These are phyloP conservation scores for Nicotiana obtusifolia DNA, from an alignment of 257 asterid genomes.

Conservation along the genomic window DNA sequence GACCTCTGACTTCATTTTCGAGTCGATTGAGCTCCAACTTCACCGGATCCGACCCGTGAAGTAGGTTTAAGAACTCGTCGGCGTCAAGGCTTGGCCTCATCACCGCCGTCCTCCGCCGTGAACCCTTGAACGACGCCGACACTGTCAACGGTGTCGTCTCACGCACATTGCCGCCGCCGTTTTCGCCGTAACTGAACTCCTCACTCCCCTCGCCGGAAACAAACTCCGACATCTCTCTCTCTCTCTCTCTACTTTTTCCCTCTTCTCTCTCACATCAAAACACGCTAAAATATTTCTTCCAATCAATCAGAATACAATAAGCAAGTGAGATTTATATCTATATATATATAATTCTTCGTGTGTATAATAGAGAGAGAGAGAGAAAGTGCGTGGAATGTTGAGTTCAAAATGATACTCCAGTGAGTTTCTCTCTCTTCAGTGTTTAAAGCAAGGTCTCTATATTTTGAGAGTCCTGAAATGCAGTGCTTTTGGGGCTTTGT, in stretches of 20 bases:
- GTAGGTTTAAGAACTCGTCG: constrained; percentile 86
- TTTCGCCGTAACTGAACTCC: constrained; percentile 48
- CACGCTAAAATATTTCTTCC: not conserved
- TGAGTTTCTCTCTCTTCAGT: not conserved
- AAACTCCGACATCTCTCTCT: constrained; percentile 85
- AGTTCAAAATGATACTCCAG: not conserved
- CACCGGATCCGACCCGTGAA: constrained; percentile 99
- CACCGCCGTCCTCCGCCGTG: constrained; percentile 74
- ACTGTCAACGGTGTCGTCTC: constrained; percentile 46
- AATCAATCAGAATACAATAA: not conserved
- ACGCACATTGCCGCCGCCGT: constrained; percentile 45
- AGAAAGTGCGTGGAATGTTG: not conserved
- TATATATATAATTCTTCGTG: not conserved
- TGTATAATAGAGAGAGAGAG: not conserved
- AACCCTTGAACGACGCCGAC: constrained; percentile 75
- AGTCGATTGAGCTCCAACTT: constrained; percentile 97
- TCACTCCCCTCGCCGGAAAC: constrained; percentile 62
- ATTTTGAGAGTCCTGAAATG: not conserved
- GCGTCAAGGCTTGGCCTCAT: constrained; percentile 85
- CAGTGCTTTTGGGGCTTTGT: not conserved
- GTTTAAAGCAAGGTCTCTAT: too few relatives aligned
- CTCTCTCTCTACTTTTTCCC: constrained; percentile 11
- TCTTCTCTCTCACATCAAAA: constrained; percentile 25
- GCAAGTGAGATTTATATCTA: not conserved
- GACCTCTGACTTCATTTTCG: constrained; percentile 98